Conservation (phyloP, 495 filamentous ascomycete genomes). For the Penicillium angulare region DNA sequence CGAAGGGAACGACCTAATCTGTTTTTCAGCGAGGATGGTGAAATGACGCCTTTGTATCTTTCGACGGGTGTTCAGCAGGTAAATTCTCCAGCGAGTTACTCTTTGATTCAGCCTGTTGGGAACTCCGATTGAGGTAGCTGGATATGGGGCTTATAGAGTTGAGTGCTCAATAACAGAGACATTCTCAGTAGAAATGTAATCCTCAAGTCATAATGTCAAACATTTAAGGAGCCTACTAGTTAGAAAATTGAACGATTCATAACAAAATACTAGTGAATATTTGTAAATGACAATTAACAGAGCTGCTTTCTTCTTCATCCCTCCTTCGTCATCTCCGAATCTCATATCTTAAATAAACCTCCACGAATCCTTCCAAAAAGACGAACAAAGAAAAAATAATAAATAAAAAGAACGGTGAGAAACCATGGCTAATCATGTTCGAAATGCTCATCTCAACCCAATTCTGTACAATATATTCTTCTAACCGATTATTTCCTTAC, state of each 20-base stretch:
- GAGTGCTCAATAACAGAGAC: too few species aligned
- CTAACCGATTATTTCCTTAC: constrained; percentile 10
- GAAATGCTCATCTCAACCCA: neutral
- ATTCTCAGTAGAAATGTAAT: too few species aligned
- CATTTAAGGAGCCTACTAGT: neutral
- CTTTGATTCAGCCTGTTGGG: constrained; percentile 26
- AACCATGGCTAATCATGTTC: too few species aligned
- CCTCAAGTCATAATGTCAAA: too few species aligned
- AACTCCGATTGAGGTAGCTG: neutral
- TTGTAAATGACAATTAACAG: constrained; percentile 3
- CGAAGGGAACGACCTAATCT: constrained; percentile 39
- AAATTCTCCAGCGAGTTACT: constrained; percentile 22
- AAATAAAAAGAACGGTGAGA: neutral
- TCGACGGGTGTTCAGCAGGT: constrained; percentile 33
- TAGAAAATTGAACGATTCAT: neutral
- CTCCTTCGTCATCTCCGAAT: constrained; percentile 6
- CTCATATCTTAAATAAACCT: constrained; percentile 1
- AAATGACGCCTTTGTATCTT: constrained; percentile 36
- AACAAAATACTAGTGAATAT: constrained; percentile 2
- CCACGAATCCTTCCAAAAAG: neutral
- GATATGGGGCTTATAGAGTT: too few species aligned
- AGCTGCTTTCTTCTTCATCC: constrained; percentile 2
- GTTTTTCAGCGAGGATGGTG: constrained; percentile 40
- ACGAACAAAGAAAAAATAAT: neutral
- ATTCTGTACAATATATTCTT: constrained; percentile 23